A percentile compares a stretch with the other conserved stretches of the same genome.
phyloP scores from a whole-genome alignment of 257 asterid genomes.

The Nicotiana attenuata region DNA sequence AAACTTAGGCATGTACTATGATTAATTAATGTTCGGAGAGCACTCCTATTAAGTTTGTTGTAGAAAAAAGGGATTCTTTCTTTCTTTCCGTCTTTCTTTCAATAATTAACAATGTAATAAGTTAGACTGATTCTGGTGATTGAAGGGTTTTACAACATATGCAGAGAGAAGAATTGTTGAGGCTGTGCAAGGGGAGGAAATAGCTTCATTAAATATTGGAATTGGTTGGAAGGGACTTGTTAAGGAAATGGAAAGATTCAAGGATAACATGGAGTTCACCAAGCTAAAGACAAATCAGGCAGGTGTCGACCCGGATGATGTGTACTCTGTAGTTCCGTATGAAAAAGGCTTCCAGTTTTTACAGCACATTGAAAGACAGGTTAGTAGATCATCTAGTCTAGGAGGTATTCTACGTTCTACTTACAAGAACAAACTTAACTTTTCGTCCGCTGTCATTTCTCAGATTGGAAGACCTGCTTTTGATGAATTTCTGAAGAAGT shows the following conservation, averaged over 20 bases:
- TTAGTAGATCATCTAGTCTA: not conserved
- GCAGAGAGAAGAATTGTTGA: slow-evolving; percentile 91
- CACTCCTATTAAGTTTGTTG: too few species aligned
- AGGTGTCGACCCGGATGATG: slow-evolving; percentile 88
- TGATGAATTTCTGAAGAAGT: slow-evolving; percentile 75
- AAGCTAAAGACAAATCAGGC: slow-evolving; percentile 73
- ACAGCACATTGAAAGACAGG: slow-evolving; percentile 92
- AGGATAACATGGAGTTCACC: slow-evolving; percentile 77
- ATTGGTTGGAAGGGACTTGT: slow-evolving; percentile 84
- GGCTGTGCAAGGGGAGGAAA: slow-evolving; percentile 82
- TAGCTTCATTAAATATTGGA: slow-evolving; percentile 61
- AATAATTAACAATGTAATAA: not conserved
- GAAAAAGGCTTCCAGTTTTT: slow-evolving; percentile 94
- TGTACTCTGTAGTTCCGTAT: slow-evolving; percentile 69
- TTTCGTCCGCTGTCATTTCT: not conserved
- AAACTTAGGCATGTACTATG: not conserved
- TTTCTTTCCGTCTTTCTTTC: too few species aligned
- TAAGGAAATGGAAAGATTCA: slow-evolving; percentile 67
- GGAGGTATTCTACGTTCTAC: not conserved
- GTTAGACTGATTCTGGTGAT: slow-evolving; percentile 10
- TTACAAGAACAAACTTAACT: not conserved
- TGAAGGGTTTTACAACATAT: slow-evolving; percentile 89
- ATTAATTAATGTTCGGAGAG: too few species aligned
- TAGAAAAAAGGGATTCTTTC: too few species aligned
- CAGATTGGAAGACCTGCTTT: slow-evolving; percentile 94